Percentiles rank a stretch among this genome's conserved stretches.
Conservation (phyloP, 2,329 filamentous ascomycete species). For the Alternaria longipes region DNA sequence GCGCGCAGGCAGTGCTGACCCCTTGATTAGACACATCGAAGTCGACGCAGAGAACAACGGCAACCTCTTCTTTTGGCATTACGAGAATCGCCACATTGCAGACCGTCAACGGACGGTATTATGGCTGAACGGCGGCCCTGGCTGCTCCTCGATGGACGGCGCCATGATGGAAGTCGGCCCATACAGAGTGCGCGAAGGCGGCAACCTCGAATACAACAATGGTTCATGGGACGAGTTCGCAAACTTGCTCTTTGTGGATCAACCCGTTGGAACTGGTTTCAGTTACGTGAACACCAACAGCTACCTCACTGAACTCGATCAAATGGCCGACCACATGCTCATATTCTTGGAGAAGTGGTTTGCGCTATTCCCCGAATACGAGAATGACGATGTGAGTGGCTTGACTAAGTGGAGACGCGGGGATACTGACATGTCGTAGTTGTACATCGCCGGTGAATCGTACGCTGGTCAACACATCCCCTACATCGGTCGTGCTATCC, state of each 20-base stretch:
- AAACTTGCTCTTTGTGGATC: slow-evolving; percentile 95
- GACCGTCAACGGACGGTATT: slow-evolving; percentile 90
- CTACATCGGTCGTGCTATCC: slow-evolving; percentile 90
- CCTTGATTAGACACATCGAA: slow-evolving; percentile 79
- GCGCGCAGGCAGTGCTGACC: slow-evolving; percentile 11
- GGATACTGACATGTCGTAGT: slow-evolving; percentile 59
- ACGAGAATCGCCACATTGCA: slow-evolving; percentile 93
- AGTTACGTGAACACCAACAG: slow-evolving; percentile 93
- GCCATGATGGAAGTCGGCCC: slow-evolving; percentile 96
- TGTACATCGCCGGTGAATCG: slow-evolving; percentile 95
- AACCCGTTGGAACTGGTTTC: slow-evolving; percentile 94
- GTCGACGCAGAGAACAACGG: slow-evolving; percentile 84
- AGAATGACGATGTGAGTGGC: slow-evolving; percentile 82
- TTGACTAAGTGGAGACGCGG: neutral
- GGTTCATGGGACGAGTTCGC: slow-evolving; percentile 99
- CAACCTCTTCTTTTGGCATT: slow-evolving; percentile 99
- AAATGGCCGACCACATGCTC: slow-evolving; percentile 91
- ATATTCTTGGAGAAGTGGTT: slow-evolving; percentile 93
- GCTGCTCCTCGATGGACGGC: slow-evolving; percentile 97
- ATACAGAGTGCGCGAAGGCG: slow-evolving; percentile 80
- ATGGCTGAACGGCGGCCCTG: slow-evolving; percentile 96
- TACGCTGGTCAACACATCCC: slow-evolving; percentile 97
- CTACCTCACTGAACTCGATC: slow-evolving; percentile 82
- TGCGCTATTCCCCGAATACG: slow-evolving; percentile 87
- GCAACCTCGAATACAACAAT: slow-evolving; percentile 79